Conservation (phyloP, 441 rosid species). For the Francoa sonchifolia region DNA sequence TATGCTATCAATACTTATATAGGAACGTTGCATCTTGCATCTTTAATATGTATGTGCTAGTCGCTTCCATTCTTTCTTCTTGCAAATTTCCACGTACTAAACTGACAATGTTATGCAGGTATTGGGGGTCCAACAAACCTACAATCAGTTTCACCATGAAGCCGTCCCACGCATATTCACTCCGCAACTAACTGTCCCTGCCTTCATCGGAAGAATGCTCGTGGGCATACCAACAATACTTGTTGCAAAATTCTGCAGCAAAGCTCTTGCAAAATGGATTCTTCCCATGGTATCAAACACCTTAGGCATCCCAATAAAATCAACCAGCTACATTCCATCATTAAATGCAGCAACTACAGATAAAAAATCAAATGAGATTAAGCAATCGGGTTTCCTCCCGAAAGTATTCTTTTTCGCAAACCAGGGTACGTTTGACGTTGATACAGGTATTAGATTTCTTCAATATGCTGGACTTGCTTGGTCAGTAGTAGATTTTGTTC, state of each 20-base stretch:
- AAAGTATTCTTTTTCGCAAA: slow-evolving; percentile 34
- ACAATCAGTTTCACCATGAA: slow-evolving; percentile 85
- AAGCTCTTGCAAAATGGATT: slow-evolving; percentile 67
- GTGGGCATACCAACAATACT: slow-evolving; percentile 82
- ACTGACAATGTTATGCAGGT: slow-evolving; percentile 47
- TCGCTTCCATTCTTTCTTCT: too few species aligned
- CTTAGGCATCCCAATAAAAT: slow-evolving; percentile 57
- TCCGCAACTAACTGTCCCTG: slow-evolving; percentile 24
- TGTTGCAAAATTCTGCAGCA: slow-evolving; percentile 79
- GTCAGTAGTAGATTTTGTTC: slow-evolving; percentile 87
- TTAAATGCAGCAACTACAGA: slow-evolving; percentile 27
- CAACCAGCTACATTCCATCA: slow-evolving; percentile 51
- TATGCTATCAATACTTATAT: too few species aligned
- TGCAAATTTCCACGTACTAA: too few species aligned
- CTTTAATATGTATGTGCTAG: too few species aligned
- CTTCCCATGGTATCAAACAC: slow-evolving; percentile 68
- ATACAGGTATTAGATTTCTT: slow-evolving; percentile 79
- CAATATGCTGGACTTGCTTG: slow-evolving; percentile 87
- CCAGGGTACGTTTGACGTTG: slow-evolving; percentile 61
- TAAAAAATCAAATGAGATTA: slow-evolving; percentile 33
- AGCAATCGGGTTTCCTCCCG: slow-evolving; percentile 41
- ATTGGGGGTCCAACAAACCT: slow-evolving; percentile 76
- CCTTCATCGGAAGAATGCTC: slow-evolving; percentile 45
- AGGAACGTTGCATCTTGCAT: too few species aligned
- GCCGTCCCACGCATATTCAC: slow-evolving; percentile 49